These are phyloP conservation scores for Coemansia sp. DNA, from an alignment of 192 early-diverging fungal species.

Conservation along the genomic window DNA sequence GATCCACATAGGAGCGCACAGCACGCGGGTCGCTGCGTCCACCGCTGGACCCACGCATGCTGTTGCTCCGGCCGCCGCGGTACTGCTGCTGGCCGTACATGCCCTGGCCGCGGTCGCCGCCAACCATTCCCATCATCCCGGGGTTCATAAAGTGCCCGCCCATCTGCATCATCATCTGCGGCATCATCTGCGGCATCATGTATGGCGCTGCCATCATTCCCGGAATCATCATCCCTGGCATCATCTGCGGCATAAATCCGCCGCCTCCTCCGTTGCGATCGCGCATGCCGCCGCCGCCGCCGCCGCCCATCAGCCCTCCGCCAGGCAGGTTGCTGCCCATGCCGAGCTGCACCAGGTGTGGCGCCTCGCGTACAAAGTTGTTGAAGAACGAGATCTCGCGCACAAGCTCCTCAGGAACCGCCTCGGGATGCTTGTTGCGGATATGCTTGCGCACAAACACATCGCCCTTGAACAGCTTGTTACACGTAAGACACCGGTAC, in stretches of 20 bases:
- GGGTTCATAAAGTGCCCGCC: slow-evolving; percentile 49
- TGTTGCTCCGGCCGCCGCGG: slow-evolving; percentile 19
- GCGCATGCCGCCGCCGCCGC: slow-evolving; percentile 27
- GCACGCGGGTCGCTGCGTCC: slow-evolving; percentile 66
- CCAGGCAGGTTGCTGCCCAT: slow-evolving; percentile 34
- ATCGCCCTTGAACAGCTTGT: slow-evolving; percentile 92
- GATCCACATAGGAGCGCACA: slow-evolving; percentile 84
- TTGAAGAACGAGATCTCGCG: slow-evolving; percentile 81
- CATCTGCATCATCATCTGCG: slow-evolving; percentile 56
- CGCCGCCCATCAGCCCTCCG: slow-evolving; percentile 12
- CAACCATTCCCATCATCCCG: slow-evolving; percentile 50
- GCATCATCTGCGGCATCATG: slow-evolving; percentile 48
- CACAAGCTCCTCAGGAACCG: slow-evolving; percentile 58
- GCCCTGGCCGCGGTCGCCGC: slow-evolving; percentile 38
- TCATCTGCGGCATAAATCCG: slow-evolving; percentile 47
- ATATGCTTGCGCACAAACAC: slow-evolving; percentile 97
- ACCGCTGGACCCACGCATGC: slow-evolving; percentile 13
- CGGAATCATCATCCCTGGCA: slow-evolving; percentile 56
- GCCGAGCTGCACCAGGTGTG: slow-evolving; percentile 66
- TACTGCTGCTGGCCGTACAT: slow-evolving; percentile 35
- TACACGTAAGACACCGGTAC: slow-evolving; percentile 87
- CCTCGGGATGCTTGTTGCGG: slow-evolving; percentile 81
- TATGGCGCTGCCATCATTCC: slow-evolving; percentile 52
- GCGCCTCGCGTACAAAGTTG: slow-evolving; percentile 86
- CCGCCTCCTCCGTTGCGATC: slow-evolving; percentile 21